Evolutionary conservation across 1,284 basidiomycete genomes (phyloP), one percentile per base, ranked within the genome.

Genomic region (Sphaerobolus stellatus): DNA sequence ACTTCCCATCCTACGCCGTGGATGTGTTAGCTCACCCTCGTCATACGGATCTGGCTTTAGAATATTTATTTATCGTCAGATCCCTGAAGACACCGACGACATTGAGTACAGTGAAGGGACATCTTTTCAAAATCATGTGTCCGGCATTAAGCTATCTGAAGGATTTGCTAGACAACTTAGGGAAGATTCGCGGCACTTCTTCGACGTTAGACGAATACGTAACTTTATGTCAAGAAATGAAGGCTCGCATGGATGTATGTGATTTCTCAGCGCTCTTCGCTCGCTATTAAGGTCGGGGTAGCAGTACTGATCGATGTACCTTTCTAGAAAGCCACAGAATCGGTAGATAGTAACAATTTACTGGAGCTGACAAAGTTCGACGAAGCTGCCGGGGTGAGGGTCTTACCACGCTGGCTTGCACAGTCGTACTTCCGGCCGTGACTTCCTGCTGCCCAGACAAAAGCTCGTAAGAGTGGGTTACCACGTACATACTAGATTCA

Each of bases 121-220:
- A 99, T 66, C 67, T 99, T 29, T 98, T 98, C 81, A 94, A 96
- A 67, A 72, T 98, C 24, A 82, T 97, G 71, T 83, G 89, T 0
- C 91, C 93, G 0, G 88, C 87, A 0, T 74, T 98, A 28, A 76
- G 74, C 18, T 68, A 77, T 33, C 84, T 93, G 62, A 77, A 74
- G 0, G 92, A 94, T 64, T 68, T 97, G 45, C 76, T 95, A 22
- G 84, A 89, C 56, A 72, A 73, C 62, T 68, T 95, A 3, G 91
- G 90, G 0, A 75, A 71, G 46, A 72, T 82, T 16, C 74, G 71
- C 53, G 67, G 72, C 31, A 51, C 48, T 64, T 70, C n/a, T 62
- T 61, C 45, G 61, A 74, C 78, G 29, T 70, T 85, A 34, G 68
- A 74, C 14, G 75, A 75, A 38, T 92, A 88, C 63, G 71, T 81